Conservation (phyloP, 306 rosid species). For the Pueraria montana region DNA sequence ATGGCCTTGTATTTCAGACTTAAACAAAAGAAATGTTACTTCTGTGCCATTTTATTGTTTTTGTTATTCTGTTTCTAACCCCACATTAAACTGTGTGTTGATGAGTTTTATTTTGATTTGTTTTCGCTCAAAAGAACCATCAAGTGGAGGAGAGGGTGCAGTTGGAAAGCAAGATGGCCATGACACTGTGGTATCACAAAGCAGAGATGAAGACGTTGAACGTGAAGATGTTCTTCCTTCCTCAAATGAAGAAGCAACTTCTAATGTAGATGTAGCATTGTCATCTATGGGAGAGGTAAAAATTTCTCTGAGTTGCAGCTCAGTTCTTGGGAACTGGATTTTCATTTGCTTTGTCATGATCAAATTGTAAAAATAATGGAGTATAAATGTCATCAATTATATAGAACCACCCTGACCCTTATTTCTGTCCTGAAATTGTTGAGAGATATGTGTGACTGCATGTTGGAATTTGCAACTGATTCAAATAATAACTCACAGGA, state of each 20-base stretch:
- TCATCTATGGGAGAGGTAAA: conserved; percentile 82
- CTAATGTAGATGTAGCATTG: conserved; percentile 66
- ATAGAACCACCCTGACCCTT: conserved; percentile 63
- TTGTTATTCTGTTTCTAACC: conserved; percentile 33
- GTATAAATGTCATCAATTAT: conserved; percentile 70
- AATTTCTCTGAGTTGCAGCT: conserved; percentile 68
- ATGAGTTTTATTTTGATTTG: conserved; percentile 48
- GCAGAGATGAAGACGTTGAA: conserved; percentile 49
- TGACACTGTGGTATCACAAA: conserved; percentile 49
- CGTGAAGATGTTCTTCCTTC: conserved; percentile 49
- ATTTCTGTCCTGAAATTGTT: conserved; percentile 68
- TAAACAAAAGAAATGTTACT: conserved; percentile 10
- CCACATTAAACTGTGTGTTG: conserved; percentile 9
- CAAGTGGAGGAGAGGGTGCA: conserved; percentile 51
- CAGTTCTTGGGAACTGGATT: conserved; percentile 62
- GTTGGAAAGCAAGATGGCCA: conserved; percentile 51
- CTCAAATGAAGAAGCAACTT: conserved; percentile 53
- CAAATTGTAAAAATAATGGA: conserved; percentile 66
- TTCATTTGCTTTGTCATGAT: conserved; percentile 65
- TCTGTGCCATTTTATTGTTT: not conserved
- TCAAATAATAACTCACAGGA: conserved; percentile 72
- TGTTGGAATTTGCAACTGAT: conserved; percentile 74
- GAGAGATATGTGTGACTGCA: conserved; percentile 69
- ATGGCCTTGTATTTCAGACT: conserved; percentile 2
- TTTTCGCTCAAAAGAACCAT: conserved; percentile 58